Base-by-base conservation (phyloP, 176 grass and related monocot species). In the Melocanna baccifera region DNA sequence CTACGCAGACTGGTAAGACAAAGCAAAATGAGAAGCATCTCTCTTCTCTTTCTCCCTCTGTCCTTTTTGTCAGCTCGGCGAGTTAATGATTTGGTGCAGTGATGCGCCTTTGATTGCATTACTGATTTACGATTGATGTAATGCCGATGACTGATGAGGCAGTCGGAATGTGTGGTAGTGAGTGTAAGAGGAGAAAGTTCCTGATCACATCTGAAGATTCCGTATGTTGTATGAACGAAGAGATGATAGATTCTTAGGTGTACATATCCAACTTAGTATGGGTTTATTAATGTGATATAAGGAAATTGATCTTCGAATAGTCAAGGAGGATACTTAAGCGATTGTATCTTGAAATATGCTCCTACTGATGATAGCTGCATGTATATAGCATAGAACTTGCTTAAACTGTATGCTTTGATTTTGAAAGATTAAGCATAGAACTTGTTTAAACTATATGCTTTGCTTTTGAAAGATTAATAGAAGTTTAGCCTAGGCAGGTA, bases 361-460 rank as follows among this genome's bases (percentile, higher is more conserved):
- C 73, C 28, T 36, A 80, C 22, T 19, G 69, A 64, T 40, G 51
- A 53, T 41, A 51, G 14, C n/a, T 28, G 5, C 56, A 52, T 26
- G 28, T 48, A 48, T 19, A 29, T 71, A 48, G 6, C 48, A 28
- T 37, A 48, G 18, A 83, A 48, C 29, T 67, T 77, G 52, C 83
- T 69, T 59, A 69, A 75, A 75, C 41, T 75, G 18, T 45, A 70
- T 89, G 51, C n/a, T n/a, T n/a, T n/a, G n/a, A n/a, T n/a, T n/a
- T n/a, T n/a, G n/a, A n/a, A n/a, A n/a, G n/a, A n/a, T n/a, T n/a
- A n/a, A n/a, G n/a, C n/a, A n/a, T n/a, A n/a, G n/a, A n/a, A n/a
- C n/a, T n/a, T n/a, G n/a, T n/a, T n/a, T n/a, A n/a, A n/a, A n/a
- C n/a, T n/a, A n/a, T n/a, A n/a, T n/a, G n/a, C n/a, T n/a, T n/a